These are phyloP conservation scores for Candida maesae DNA, from an alignment of 805 yeast species.

Conservation along the genomic window DNA sequence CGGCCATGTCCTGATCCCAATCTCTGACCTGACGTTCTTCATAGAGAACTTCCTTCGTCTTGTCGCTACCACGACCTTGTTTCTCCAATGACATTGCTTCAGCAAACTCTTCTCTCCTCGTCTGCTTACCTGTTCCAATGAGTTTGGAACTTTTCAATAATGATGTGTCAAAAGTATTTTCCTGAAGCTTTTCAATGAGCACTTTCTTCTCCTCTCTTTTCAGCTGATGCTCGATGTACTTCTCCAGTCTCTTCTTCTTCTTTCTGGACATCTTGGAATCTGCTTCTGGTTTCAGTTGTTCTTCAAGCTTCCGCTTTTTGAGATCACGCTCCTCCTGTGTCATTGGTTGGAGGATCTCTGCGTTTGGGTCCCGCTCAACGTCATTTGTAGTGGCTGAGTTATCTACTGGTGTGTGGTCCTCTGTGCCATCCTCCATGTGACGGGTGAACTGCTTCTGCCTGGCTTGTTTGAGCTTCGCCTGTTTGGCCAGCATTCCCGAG, in stretches of 20 bases:
- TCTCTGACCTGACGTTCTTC: constrained; percentile 63
- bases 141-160: constrained; percentile 68
- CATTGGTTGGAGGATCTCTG: constrained; percentile 59
- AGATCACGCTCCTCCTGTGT: constrained; percentile 58
- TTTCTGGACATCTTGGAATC: constrained; percentile 68
- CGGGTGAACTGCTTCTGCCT: constrained; percentile 67
- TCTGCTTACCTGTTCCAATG: constrained; percentile 70
- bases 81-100: constrained; percentile 72
- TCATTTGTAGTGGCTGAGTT: constrained; percentile 18
- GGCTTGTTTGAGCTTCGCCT: constrained; percentile 59
- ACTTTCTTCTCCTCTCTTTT: constrained; percentile 84
- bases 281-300: constrained; percentile 51
- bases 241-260: constrained; percentile 78
- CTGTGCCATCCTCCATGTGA: constrained; percentile 39
- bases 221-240: constrained; percentile 87
- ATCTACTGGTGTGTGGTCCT: background rate
- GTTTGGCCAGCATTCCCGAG: constrained; percentile 77
- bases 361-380: constrained; percentile 45
- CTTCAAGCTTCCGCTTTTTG: constrained; percentile 62
- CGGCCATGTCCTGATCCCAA: constrained; percentile 46
- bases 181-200: constrained; percentile 66
- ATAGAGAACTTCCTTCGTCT: constrained; percentile 58
- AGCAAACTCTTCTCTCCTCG: constrained; percentile 63
- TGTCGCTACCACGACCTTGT: constrained; percentile 65
- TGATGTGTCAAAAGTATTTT: constrained; percentile 62